Conservation (phyloP, 2,329 filamentous ascomycete genomes). For the Colletotrichum magnum region DNA sequence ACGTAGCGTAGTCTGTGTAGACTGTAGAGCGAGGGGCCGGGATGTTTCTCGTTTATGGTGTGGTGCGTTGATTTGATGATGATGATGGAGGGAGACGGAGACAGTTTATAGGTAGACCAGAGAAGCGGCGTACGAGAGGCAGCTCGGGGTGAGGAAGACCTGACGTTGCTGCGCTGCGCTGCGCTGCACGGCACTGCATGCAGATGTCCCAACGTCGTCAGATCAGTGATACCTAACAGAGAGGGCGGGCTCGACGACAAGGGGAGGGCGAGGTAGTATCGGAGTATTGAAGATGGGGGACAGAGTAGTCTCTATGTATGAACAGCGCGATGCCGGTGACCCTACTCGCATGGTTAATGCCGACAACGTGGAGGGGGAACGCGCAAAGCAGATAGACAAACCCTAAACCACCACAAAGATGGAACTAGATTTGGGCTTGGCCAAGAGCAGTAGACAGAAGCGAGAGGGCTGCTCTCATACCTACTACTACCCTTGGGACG, state of each 20-base stretch:
- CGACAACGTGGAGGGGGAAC: background rate
- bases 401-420: background rate
- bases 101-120: slow-evolving; percentile 27
- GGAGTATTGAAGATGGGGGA: slow-evolving; percentile 10
- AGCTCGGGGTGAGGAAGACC: slow-evolving; percentile 1
- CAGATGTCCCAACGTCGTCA: slow-evolving; percentile 28
- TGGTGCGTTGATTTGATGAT: slow-evolving; percentile 8
- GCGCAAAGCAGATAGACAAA: background rate
- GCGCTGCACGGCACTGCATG: slow-evolving; percentile 20
- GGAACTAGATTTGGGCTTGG: background rate
- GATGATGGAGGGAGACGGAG: slow-evolving; percentile 26
- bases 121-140: background rate
- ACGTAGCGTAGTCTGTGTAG: no score
- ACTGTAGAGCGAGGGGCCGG: slow-evolving; percentile 9
- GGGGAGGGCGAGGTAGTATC: slow-evolving; percentile 17
- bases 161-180: slow-evolving; percentile 24
- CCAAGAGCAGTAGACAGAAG: slow-evolving; percentile 10
- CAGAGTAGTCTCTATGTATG: background rate
- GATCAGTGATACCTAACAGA: background rate
- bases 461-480: background rate
- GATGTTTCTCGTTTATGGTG: slow-evolving; percentile 35
- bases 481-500: no score
- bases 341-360: background rate
- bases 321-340: background rate
- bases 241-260: slow-evolving; percentile 14